Percentiles rank a stretch among this genome's conserved stretches.
Evolutionary conservation across 768 basidiomycete species (phyloP).

Genomic region (Lepiota venenata): DNA sequence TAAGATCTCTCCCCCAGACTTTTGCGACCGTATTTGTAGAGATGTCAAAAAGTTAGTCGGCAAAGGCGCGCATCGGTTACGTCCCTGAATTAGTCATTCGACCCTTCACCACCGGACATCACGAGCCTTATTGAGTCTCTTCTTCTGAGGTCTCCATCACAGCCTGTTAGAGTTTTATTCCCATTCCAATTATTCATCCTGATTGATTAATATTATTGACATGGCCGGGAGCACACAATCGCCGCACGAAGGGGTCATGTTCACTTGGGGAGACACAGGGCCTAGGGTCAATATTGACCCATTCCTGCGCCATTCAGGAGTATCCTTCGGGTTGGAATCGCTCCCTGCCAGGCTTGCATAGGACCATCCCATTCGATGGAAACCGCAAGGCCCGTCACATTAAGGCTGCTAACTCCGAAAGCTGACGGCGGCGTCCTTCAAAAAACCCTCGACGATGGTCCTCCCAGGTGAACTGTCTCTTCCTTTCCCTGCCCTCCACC

Average conservation of each 20-base stretch:
- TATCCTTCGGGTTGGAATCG: not conserved
- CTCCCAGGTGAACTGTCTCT: not conserved
- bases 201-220: not conserved
- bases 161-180: not conserved
- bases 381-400: not conserved
- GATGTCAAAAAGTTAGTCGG: too few species aligned
- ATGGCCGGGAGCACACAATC: not conserved
- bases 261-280: not conserved
- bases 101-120: not conserved
- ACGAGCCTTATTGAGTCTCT: not conserved
- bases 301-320: slow-evolving; percentile 8
- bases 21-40: too few species aligned
- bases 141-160: not conserved
- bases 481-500: not conserved
- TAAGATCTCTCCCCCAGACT: too few species aligned
- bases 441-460: slow-evolving; percentile 1
- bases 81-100: too few species aligned
- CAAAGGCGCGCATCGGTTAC: too few species aligned
- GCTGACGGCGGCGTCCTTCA: slow-evolving; percentile 8
- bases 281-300: not conserved
- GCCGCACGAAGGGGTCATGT: slow-evolving; percentile 1
- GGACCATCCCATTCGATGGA: not conserved
- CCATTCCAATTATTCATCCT: not conserved
- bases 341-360: slow-evolving; percentile 6
- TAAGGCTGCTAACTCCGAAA: slow-evolving; percentile 8